These are phyloP conservation scores for Entophlyctis luteolus DNA, from an alignment of 192 early-diverging fungal genomes.

Conservation along the genomic window DNA sequence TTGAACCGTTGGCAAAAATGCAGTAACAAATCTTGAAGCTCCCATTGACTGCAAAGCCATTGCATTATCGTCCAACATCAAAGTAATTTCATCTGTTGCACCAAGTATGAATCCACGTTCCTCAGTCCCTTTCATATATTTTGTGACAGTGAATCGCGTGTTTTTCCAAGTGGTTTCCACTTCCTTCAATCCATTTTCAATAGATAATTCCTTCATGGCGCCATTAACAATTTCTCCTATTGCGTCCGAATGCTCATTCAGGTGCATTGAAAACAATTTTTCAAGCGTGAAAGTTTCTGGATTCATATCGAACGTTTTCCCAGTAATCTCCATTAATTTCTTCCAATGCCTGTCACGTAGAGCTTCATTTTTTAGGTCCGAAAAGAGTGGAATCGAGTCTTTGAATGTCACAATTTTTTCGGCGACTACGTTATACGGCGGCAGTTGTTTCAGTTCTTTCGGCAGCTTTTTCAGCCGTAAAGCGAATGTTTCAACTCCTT, in stretches of 20 bases:
- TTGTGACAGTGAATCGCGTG: constrained; percentile 50
- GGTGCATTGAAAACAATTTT: constrained; percentile 54
- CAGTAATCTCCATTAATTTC: constrained; percentile 54
- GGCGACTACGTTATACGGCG: constrained; percentile 62
- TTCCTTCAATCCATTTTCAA: constrained; percentile 59
- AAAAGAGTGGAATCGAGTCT: constrained; percentile 58
- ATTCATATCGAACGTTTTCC: constrained; percentile 59
- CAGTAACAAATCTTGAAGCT: constrained; percentile 53
- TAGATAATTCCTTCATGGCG: constrained; percentile 57
- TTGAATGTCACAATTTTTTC: constrained; percentile 63
- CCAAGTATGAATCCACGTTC: constrained; percentile 59
- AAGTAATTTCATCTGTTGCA: constrained; percentile 55
- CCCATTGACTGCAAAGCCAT: constrained; percentile 57
- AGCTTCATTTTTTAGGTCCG: constrained; percentile 58
- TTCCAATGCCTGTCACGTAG: constrained; percentile 59
- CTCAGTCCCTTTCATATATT: constrained; percentile 59
- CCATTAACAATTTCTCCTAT: constrained; percentile 56
- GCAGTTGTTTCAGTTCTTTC: constrained; percentile 58
- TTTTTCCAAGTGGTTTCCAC: constrained; percentile 55
- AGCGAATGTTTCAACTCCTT: constrained; percentile 54
- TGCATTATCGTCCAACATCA: constrained; percentile 54
- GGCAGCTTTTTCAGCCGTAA: constrained; percentile 49
- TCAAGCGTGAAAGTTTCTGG: constrained; percentile 59
- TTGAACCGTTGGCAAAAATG: constrained; percentile 53
- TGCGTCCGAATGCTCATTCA: constrained; percentile 51